Conservation (phyloP, 768 basidiomycete species). For the Boletus coccyginus region DNA sequence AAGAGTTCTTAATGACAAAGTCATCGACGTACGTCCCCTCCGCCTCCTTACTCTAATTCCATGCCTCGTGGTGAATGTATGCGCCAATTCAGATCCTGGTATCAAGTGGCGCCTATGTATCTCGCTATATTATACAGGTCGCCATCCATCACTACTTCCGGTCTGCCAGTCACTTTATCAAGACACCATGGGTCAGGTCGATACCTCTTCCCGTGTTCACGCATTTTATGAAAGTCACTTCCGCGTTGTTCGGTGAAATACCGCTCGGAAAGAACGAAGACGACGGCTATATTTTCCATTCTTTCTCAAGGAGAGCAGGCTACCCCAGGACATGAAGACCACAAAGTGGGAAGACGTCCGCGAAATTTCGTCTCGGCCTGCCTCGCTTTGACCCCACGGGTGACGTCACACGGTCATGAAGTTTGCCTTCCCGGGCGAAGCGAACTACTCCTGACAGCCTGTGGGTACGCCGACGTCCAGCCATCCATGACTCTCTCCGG, state of each 20-base stretch:
- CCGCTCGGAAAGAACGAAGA: constrained; percentile 72
- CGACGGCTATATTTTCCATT: constrained; percentile 63
- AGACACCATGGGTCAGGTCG: too few relatives aligned
- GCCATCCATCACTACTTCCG: constrained; percentile 80
- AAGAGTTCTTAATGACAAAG: constrained; percentile 57
- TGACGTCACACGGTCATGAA: constrained; percentile 29
- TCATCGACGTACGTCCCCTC: constrained; percentile 59
- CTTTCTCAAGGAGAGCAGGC: constrained; percentile 66
- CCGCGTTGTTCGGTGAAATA: constrained; percentile 60
- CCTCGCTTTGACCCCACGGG: neutral
- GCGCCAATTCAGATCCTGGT: constrained; percentile 56
- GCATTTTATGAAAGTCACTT: constrained; percentile 60
- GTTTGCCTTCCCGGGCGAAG: neutral
- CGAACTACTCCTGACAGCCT: neutral
- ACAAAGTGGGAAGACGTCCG: constrained; percentile 63
- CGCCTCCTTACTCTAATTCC: constrained; percentile 19
- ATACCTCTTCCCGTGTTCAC: constrained; percentile 59
- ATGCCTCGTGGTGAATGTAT: constrained; percentile 26
- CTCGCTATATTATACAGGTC: constrained; percentile 75
- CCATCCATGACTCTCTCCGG: constrained; percentile 12
- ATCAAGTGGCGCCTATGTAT: constrained; percentile 72
- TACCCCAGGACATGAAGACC: constrained; percentile 55
- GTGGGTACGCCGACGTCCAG: neutral
- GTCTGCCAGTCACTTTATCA: constrained; percentile 65
- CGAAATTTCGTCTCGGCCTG: constrained; percentile 37